phyloP scores from a whole-genome alignment of 202 grass and related monocot species.

The Zoysia matrella region DNA sequence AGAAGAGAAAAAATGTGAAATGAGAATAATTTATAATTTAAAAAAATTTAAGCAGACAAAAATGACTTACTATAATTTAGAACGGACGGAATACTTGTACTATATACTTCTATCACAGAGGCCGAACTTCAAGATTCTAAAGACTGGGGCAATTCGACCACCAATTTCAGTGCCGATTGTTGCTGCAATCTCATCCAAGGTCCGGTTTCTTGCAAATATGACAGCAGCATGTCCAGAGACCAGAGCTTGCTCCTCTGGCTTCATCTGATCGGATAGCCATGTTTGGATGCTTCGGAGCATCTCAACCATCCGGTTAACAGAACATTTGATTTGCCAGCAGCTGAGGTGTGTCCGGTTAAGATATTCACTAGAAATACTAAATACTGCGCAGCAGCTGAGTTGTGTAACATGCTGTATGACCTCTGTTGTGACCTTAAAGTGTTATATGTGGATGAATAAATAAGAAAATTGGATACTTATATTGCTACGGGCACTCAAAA shows the following conservation, averaged over 20 bases:
- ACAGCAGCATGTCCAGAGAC: slow-evolving; percentile 50
- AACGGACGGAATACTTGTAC: too few species aligned
- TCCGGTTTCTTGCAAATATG: slow-evolving; percentile 55
- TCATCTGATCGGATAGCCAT: slow-evolving; percentile 65
- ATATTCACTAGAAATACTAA: too few species aligned
- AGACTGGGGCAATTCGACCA: slow-evolving; percentile 55
- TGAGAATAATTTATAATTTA: too few species aligned
- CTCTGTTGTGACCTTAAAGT: too few species aligned
- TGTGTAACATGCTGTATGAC: too few species aligned
- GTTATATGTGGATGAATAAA: too few species aligned
- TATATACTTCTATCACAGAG: slow-evolving; percentile 19
- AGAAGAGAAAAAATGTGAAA: too few species aligned
- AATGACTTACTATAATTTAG: too few species aligned
- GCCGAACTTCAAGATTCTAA: slow-evolving; percentile 68
- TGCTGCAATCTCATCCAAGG: slow-evolving; percentile 64
- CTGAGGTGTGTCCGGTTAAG: slow-evolving; percentile 53
- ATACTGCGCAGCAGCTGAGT: too few species aligned
- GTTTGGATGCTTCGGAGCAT: slow-evolving; percentile 51
- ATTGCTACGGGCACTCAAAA: too few species aligned
- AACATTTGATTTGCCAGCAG: slow-evolving; percentile 63
- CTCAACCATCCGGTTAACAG: slow-evolving; percentile 63
- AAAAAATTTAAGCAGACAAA: too few species aligned
- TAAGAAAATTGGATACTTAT: too few species aligned
- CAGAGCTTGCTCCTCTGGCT: slow-evolving; percentile 64
- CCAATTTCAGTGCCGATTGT: slow-evolving; percentile 53